phyloP scores from a whole-genome alignment of 306 rosid genomes.

The Glycine latifolia region DNA sequence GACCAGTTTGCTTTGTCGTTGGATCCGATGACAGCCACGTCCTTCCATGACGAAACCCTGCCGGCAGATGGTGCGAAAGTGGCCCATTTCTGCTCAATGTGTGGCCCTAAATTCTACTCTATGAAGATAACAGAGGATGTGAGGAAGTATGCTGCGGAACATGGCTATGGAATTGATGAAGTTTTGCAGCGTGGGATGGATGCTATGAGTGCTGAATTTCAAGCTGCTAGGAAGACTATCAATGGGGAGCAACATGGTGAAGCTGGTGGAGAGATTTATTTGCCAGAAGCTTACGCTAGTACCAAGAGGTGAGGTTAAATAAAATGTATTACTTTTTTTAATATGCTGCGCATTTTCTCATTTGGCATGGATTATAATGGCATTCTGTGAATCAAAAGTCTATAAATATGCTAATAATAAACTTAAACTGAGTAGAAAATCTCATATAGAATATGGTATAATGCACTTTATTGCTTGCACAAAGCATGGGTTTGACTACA shows the following conservation, averaged over 20 bases:
- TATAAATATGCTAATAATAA: too few relatives aligned
- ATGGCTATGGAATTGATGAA: slow-evolving; percentile 94
- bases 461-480: too few relatives aligned
- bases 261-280: slow-evolving; percentile 98
- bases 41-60: slow-evolving; percentile 96
- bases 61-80: slow-evolving; percentile 98
- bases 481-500: too few relatives aligned
- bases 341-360: too few relatives aligned
- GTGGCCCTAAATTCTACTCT: slow-evolving; percentile 99
- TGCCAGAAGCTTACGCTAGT: slow-evolving; percentile 71
- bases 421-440: too few relatives aligned
- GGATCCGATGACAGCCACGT: slow-evolving; percentile 99
- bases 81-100: slow-evolving; percentile 99
- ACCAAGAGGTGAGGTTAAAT: slow-evolving; percentile 63
- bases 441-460: too few relatives aligned
- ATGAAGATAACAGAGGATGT: slow-evolving; percentile 99
- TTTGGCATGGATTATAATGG: too few relatives aligned
- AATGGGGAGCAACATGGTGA: slow-evolving; percentile 99
- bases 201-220: slow-evolving; percentile 98
- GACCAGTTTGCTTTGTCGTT: slow-evolving; percentile 96
- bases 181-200: slow-evolving; percentile 91
- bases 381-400: too few relatives aligned
- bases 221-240: slow-evolving; percentile 86
- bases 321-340: neutral
- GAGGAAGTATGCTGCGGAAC: slow-evolving; percentile 94